A percentile compares a stretch with the other conserved stretches of the same genome.
These are phyloP conservation scores for Pyrenochaeta sp. DNA, from an alignment of 2,329 filamentous ascomycete species.

Conservation along the genomic window DNA sequence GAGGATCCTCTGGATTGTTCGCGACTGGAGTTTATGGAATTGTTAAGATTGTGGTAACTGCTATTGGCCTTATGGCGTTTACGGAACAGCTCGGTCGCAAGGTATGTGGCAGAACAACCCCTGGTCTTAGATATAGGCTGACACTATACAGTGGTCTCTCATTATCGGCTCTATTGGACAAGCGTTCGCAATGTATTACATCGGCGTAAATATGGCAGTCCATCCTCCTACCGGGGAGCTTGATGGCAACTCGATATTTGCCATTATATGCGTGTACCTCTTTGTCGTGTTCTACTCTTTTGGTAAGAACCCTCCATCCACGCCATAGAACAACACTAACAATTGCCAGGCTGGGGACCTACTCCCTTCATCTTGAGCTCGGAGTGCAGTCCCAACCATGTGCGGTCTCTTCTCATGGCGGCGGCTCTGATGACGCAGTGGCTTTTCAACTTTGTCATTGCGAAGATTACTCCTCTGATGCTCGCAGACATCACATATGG, in stretches of 20 bases:
- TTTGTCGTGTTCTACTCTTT: constrained; percentile 59
- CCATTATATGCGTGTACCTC: constrained; percentile 62
- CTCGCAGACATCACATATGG: constrained; percentile 54
- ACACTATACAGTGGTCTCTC: constrained; percentile 44
- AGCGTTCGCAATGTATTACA: constrained; percentile 54
- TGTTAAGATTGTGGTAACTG: constrained; percentile 56
- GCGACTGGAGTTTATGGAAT: constrained; percentile 58
- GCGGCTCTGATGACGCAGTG: constrained; percentile 57
- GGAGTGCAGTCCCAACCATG: constrained; percentile 53
- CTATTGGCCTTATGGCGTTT: constrained; percentile 54
- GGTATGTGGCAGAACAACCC: background rate
- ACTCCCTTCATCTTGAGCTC: constrained; percentile 56
- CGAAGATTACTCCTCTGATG: constrained; percentile 54
- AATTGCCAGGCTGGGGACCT: constrained; percentile 51
- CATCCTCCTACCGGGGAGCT: constrained; percentile 45
- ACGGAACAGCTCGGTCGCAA: constrained; percentile 58
- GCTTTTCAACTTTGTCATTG: constrained; percentile 45
- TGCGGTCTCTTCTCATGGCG: constrained; percentile 55
- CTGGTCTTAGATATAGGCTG: background rate
- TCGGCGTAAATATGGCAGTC: constrained; percentile 44
- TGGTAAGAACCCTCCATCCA: constrained; percentile 29
- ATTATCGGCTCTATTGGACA: constrained; percentile 54
- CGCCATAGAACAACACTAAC: constrained; percentile 10
- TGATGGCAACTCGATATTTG: constrained; percentile 52
- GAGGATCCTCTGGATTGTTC: constrained; percentile 52